These are phyloP conservation scores for Cyberlindnera xylosilytica DNA, from an alignment of 805 yeast species.

Conservation along the genomic window DNA sequence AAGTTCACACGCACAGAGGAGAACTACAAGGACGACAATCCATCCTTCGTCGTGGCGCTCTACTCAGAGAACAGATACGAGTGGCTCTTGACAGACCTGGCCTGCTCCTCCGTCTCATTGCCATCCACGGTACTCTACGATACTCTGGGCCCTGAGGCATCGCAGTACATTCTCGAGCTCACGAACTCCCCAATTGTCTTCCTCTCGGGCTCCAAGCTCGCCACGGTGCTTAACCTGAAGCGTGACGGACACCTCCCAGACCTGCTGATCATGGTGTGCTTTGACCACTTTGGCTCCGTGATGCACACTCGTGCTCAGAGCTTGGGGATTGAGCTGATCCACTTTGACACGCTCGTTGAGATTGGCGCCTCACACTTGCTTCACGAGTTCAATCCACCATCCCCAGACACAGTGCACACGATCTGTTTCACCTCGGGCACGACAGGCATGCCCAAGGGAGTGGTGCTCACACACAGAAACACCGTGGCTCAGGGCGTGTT, in stretches of 20 bases:
- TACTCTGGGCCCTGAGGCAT: constrained; percentile 54
- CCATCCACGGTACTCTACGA: constrained; percentile 52
- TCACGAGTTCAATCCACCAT: constrained; percentile 35
- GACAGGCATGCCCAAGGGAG: constrained; percentile 64
- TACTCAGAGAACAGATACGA: constrained; percentile 57
- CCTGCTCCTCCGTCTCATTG: constrained; percentile 38
- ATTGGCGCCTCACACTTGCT: constrained; percentile 12
- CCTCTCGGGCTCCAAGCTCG: constrained; percentile 43
- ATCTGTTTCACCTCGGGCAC: constrained; percentile 63
- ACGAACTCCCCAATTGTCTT: constrained; percentile 63
- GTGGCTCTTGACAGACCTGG: constrained; percentile 67
- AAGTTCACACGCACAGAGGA: constrained; percentile 34
- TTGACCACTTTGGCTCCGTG: constrained; percentile 41
- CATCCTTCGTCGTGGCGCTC: constrained; percentile 37
- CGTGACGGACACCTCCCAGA: constrained; percentile 26
- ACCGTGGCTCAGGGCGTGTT: constrained; percentile 37
- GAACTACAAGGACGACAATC: constrained; percentile 6
- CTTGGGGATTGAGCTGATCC: constrained; percentile 30
- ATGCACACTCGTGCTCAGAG: constrained; percentile 23
- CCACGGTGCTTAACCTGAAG: constrained; percentile 33
- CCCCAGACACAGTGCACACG: constrained; percentile 40
- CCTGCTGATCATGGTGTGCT: constrained; percentile 43
- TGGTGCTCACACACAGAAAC: constrained; percentile 42
- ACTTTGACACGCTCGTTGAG: constrained; percentile 34
- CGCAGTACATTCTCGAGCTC: constrained; percentile 56